phyloP scores from a whole-genome alignment of 2,329 filamentous ascomycete species.

The Ascosphaera pollenicola region DNA sequence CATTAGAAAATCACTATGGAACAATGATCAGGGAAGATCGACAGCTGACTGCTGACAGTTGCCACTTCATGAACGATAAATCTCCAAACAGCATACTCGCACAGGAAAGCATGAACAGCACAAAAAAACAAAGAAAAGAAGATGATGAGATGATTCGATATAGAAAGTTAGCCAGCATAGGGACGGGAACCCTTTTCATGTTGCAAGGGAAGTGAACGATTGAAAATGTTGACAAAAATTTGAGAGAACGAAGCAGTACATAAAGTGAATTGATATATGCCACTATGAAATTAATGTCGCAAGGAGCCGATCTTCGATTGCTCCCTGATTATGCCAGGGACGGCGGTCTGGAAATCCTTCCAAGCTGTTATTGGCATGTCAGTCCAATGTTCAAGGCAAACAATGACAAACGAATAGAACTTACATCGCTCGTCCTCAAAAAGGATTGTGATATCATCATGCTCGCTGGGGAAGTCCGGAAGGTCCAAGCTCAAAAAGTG shows the following conservation, averaged over 20 bases:
- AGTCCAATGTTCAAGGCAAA: neutral
- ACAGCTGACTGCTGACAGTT: too few species aligned
- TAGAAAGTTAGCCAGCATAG: too few species aligned
- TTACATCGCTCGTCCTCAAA: slow-evolving; percentile 62
- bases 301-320: slow-evolving; percentile 20
- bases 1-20: neutral
- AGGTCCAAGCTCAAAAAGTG: slow-evolving; percentile 69
- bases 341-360: slow-evolving; percentile 15
- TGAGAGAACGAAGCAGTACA: neutral
- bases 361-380: slow-evolving; percentile 12
- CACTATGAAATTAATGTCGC: slow-evolving; percentile 12
- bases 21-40: neutral
- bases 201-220: too few species aligned
- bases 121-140: too few species aligned
- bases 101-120: too few species aligned
- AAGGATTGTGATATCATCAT: slow-evolving; percentile 70
- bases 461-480: slow-evolving; percentile 73
- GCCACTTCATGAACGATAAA: too few species aligned
- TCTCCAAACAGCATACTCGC: too few species aligned
- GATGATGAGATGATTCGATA: too few species aligned
- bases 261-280: neutral
- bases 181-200: too few species aligned
- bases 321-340: slow-evolving; percentile 18
- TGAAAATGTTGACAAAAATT: neutral
- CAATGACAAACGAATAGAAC: slow-evolving; percentile 12